Base-by-base conservation (phyloP, 208 protist species). In the Acanthamoeba healyi region DNA sequence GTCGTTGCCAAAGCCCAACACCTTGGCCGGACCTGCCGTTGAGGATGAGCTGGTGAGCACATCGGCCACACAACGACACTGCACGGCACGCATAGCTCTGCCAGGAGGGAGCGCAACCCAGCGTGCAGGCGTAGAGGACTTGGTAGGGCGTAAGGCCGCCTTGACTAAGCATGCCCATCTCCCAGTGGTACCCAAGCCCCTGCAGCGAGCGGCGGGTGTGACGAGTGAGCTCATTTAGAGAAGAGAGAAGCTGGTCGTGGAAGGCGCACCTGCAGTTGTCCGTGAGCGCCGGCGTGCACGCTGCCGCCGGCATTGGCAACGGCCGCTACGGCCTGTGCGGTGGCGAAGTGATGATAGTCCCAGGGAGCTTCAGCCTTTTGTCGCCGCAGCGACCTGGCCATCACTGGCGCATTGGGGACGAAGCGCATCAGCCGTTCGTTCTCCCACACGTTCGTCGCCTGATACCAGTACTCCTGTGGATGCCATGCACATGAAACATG, bases 391-490 rank as follows among this genome's bases (percentile, higher is more conserved):
- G 54, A 61, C 24, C 54, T 56, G 15, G 44, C 38, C 38, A 54
- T 54, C 17, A 54, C 72, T 7, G 44, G 44, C 22, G 40, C 72
- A 24, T 70, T 29, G 29, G 70, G 70, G 7, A 9, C 87, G 46
- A 92, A 88, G 7, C 46, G 87, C 70, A 32, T 36, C 56, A 70
- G 63, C 42, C 87, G 40, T 17, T 49, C 29, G 22, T 88, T 49
- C 26, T 49, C 70, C 38, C 44, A 92, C 5, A 88, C 63, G 40
- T 92, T 56, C 26, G 38, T 49, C 29, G 24, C 40, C 12, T 92
- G 87, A 29, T 92, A 86, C 63, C 70, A 70, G 65, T 92, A 92
- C 32, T 82, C 36, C 46, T 92, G 65, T 14, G 65, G 14, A 4
- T 14, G 14, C 65, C n/a, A n/a, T n/a, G n/a, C n/a, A n/a, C n/a